Conservation (phyloP, 2,329 filamentous ascomycete species). For the Paracoccidioides lutzii region DNA sequence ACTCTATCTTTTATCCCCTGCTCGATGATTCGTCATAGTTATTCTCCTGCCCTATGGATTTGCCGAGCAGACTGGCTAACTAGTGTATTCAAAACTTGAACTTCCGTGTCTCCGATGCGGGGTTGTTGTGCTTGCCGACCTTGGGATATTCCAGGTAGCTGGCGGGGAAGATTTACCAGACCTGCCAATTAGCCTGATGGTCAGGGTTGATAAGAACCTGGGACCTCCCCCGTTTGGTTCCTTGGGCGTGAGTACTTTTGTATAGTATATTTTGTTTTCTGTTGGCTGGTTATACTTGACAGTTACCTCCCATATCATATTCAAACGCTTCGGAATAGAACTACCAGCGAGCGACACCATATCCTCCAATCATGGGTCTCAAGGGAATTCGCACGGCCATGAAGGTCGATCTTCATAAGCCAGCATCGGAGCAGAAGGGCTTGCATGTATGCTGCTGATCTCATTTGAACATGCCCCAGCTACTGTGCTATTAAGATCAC, state of each 20-base stretch:
- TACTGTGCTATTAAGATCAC: background rate
- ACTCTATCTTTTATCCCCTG: too few species aligned
- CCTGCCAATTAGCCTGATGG: background rate
- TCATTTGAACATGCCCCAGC: conserved; percentile 2
- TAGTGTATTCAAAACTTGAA: background rate
- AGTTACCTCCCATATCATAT: background rate
- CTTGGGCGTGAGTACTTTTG: background rate
- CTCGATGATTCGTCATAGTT: too few species aligned
- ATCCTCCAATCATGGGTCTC: conserved; percentile 21
- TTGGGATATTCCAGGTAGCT: background rate
- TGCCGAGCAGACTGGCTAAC: background rate
- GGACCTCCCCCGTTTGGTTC: background rate
- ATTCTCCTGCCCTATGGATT: background rate
- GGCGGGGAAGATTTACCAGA: background rate
- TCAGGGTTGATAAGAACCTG: background rate
- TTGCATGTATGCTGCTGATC: conserved; percentile 48
- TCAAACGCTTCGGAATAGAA: background rate
- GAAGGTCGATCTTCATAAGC: conserved; percentile 60
- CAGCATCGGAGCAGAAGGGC: conserved; percentile 54
- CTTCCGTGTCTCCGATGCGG: background rate
- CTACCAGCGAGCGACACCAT: background rate
- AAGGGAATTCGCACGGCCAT: conserved; percentile 53
- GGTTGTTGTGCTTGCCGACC: background rate
- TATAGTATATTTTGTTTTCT: background rate
- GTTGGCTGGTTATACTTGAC: background rate